Evolutionary conservation across 2,329 filamentous ascomycete genomes (phyloP), one percentile per base, ranked within the genome.

Genomic region (Phymatotrichopsis omnivora): DNA sequence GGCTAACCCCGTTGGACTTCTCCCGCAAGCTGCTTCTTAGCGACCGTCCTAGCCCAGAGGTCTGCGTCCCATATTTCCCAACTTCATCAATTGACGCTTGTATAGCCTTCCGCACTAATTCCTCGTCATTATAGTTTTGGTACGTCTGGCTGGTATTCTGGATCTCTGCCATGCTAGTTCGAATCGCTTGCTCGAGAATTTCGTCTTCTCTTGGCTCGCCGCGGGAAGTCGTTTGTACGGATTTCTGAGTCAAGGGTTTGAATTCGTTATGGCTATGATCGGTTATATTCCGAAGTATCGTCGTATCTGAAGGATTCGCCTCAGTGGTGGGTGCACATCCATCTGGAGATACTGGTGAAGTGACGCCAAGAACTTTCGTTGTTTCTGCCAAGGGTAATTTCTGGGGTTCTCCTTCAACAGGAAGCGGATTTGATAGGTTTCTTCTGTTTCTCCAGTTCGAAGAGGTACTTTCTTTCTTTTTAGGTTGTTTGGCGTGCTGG

Each of bases 171-270:
- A 91, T 69, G 52, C 80, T 85, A 4, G 81, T 77, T 11, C 82
- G 71, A 39, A 93, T 81, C 1, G 83, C 83, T 16, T 75, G 70
- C 59, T 86, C 84, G 36, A 93, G 71, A 47, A 74, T 68, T 17
- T 70, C 71, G 57, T 91, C 85, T 61, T 91, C 81, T 16, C 75
- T 70, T 0, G 69, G 60, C 52, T 89, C 71, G 8, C 84, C 83
- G 1, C 67, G 70, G 0, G 82, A 86, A 0, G 82, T 85, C 58
- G 81, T 73, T 6, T 68, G 66, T 1, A 91, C 80, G 1, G 80
- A 82, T 8, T 69, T 68, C 42, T 71, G 72, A 47, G 91, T 89
- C 1, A 83, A 83, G 31, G 72, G 68, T 60, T 89, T 82, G 31
- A 85, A 72, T 45, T 82, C 79, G 2, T 70, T 68, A 16, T 51